These are phyloP conservation scores for Excoecaria agallocha DNA, from an alignment of 345 rosid genomes.

Conservation along the genomic window DNA sequence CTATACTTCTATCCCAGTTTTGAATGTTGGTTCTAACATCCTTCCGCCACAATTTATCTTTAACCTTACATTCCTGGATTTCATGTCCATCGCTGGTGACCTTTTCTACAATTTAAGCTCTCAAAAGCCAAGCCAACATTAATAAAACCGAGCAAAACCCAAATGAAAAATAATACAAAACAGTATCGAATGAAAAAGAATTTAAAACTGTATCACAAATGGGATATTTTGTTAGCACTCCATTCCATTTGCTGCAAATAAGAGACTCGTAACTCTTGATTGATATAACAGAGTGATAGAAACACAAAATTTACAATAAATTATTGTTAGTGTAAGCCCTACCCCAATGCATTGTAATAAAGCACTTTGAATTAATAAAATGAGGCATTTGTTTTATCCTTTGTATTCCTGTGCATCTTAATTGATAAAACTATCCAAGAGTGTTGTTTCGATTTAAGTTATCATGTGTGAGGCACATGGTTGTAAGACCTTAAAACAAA, in stretches of 20 bases:
- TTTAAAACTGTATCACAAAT: background rate
- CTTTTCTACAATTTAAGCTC: constrained; percentile 23
- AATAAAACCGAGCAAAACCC: background rate
- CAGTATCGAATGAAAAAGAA: background rate
- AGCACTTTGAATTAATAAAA: too few relatives aligned
- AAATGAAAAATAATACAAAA: background rate
- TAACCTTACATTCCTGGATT: constrained; percentile 19
- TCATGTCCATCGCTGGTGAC: constrained; percentile 12
- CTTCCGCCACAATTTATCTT: constrained; percentile 27
- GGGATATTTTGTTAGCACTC: background rate
- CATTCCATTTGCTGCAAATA: background rate
- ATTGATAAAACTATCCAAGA: too few relatives aligned
- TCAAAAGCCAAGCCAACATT: background rate
- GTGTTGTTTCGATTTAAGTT: too few relatives aligned
- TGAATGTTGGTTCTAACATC: constrained; percentile 18
- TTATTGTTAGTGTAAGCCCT: too few relatives aligned
- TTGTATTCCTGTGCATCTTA: too few relatives aligned
- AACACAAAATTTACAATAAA: background rate
- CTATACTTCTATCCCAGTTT: constrained; percentile 10
- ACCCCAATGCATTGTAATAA: too few relatives aligned
- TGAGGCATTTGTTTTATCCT: too few relatives aligned
- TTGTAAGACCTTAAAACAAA: too few relatives aligned
- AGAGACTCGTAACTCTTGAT: background rate
- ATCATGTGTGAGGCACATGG: too few relatives aligned
- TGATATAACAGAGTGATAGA: background rate